Conservation (phyloP, 2,329 filamentous ascomycete genomes). For the Periconia sp. region DNA sequence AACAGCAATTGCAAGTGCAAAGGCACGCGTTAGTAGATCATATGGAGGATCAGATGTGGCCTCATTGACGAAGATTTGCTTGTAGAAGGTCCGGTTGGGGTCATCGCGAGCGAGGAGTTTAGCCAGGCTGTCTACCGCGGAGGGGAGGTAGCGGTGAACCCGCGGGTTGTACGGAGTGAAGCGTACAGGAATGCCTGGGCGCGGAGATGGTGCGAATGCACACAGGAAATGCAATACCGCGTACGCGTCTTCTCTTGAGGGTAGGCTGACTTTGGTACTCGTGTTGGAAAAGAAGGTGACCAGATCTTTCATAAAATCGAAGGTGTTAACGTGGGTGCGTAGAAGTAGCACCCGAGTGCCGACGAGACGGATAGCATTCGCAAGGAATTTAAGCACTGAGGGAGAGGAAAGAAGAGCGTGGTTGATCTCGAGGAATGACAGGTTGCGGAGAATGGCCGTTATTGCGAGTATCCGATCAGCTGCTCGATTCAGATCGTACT, state of each 20-base stretch:
- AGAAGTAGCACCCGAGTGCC: constrained; percentile 89
- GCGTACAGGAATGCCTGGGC: constrained; percentile 67
- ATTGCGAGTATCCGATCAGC: constrained; percentile 89
- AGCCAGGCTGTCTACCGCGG: constrained; percentile 87
- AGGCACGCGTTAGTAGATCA: constrained; percentile 84
- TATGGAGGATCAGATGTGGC: constrained; percentile 67
- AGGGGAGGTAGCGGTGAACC: constrained; percentile 85
- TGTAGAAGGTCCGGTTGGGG: constrained; percentile 86
- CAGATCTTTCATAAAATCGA: constrained; percentile 97
- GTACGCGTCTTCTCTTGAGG: constrained; percentile 84
- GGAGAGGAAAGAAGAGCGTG: constrained; percentile 76
- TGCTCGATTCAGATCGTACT: constrained; percentile 83
- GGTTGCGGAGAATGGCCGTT: constrained; percentile 88
- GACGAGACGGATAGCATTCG: constrained; percentile 81
- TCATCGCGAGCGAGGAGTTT: constrained; percentile 93
- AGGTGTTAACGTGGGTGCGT: constrained; percentile 79
- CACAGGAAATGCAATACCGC: constrained; percentile 88
- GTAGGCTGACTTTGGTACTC: constrained; percentile 78
- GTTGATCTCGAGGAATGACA: constrained; percentile 85
- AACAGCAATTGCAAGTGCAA: constrained; percentile 83
- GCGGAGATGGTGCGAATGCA: constrained; percentile 83
- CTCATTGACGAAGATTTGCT: constrained; percentile 79
- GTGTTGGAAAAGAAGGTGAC: constrained; percentile 90
- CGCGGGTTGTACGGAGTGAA: constrained; percentile 83
- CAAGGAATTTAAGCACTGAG: constrained; percentile 80